These are phyloP conservation scores for Malassezia japonica DNA, from an alignment of 1,284 basidiomycete species.

Conservation along the genomic window DNA sequence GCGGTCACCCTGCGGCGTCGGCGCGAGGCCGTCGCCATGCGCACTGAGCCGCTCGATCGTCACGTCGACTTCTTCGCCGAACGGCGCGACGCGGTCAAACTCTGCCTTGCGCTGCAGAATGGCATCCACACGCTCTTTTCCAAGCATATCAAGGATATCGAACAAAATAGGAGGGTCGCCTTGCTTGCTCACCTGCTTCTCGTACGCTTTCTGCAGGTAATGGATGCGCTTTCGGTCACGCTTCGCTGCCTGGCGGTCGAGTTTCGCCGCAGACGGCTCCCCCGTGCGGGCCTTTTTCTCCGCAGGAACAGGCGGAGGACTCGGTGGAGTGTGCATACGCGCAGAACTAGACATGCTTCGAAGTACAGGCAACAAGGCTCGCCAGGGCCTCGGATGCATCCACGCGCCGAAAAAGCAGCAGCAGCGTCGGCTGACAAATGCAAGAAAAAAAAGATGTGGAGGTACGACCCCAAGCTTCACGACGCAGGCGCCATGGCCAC, in stretches of 20 bases:
- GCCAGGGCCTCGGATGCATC: too few relatives aligned
- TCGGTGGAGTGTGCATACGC: slow-evolving; percentile 1
- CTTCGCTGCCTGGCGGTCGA: slow-evolving; percentile 14
- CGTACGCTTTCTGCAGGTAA: slow-evolving; percentile 35
- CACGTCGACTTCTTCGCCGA: slow-evolving; percentile 26
- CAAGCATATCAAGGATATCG: slow-evolving; percentile 38
- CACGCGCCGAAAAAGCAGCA: too few relatives aligned
- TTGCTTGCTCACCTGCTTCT: slow-evolving; percentile 32
- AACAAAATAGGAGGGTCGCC: slow-evolving; percentile 43
- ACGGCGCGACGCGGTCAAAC: slow-evolving; percentile 26
- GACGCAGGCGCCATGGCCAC: too few relatives aligned
- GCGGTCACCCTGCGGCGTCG: slow-evolving; percentile 30
- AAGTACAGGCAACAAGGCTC: too few relatives aligned
- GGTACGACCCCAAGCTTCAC: too few relatives aligned
- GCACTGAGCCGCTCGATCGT: slow-evolving; percentile 36
- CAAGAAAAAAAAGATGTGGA: too few relatives aligned
- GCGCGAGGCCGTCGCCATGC: slow-evolving; percentile 43
- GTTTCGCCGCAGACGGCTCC: background rate
- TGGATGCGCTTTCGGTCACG: slow-evolving; percentile 26
- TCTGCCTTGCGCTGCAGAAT: slow-evolving; percentile 30
- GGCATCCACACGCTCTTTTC: slow-evolving; percentile 24
- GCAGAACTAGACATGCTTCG: too few relatives aligned
- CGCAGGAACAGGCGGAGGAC: background rate
- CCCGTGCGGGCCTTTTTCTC: slow-evolving; percentile 3
- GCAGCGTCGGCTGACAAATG: too few relatives aligned